Conservation (phyloP, 1,284 basidiomycete genomes). For the Farysia itapuensis region DNA sequence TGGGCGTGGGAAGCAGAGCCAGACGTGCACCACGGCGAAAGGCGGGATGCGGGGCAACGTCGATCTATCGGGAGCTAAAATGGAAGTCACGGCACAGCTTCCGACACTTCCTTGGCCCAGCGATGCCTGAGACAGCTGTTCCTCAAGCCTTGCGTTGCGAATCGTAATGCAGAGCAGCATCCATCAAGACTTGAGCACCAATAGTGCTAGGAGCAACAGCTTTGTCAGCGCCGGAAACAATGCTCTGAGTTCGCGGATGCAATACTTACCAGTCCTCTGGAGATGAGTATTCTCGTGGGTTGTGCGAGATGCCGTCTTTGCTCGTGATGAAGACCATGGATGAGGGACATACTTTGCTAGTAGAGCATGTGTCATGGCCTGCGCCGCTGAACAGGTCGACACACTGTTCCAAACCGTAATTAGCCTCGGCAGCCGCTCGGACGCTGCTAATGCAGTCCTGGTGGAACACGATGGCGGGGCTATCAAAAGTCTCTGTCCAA, state of each 20-base stretch:
- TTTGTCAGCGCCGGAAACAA: no score
- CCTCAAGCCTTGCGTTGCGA: slow-evolving; percentile 7
- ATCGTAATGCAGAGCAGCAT: slow-evolving; percentile 30
- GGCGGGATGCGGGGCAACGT: no score
- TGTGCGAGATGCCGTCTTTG: slow-evolving; percentile 36
- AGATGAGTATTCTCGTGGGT: slow-evolving; percentile 22
- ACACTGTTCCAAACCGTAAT: slow-evolving; percentile 12
- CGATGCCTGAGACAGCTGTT: no score
- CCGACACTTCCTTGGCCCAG: no score
- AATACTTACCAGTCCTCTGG: slow-evolving; percentile 27
- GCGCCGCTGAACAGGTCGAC: slow-evolving; percentile 33
- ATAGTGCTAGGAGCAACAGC: slow-evolving; percentile 11
- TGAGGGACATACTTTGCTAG: slow-evolving; percentile 27
- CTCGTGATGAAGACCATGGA: slow-evolving; percentile 34
- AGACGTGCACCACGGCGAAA: no score
- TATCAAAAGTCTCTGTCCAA: slow-evolving; percentile 26
- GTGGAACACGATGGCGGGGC: slow-evolving; percentile 30
- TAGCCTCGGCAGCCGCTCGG: slow-evolving; percentile 16
- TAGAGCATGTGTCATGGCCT: slow-evolving; percentile 37
- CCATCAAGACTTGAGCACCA: slow-evolving; percentile 36
- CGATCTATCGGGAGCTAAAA: no score
- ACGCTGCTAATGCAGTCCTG: slow-evolving; percentile 21
- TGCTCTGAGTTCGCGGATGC: no score
- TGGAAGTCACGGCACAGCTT: no score
- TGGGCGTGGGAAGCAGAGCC: no score